Conservation (phyloP, 2,329 filamentous ascomycete species). For the Xylaria polymorpha region DNA sequence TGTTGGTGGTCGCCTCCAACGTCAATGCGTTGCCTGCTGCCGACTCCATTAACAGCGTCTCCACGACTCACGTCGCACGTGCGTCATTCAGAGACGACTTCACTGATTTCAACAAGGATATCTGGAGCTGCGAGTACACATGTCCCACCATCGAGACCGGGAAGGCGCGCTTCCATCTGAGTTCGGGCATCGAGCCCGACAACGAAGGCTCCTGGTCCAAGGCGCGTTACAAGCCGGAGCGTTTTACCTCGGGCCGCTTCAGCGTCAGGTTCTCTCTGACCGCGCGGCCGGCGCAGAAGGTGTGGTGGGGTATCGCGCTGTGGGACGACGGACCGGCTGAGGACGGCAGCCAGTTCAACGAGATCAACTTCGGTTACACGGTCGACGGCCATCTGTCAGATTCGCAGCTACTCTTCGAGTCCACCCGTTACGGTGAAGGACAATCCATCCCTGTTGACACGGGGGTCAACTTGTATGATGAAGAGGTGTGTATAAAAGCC, state of each 20-base stretch:
- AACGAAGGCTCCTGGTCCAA: slow-evolving; percentile 21
- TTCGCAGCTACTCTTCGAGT: slow-evolving; percentile 13
- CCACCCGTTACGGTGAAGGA: not conserved
- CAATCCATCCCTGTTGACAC: no score
- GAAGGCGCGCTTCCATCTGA: slow-evolving; percentile 17
- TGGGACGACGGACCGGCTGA: slow-evolving; percentile 11
- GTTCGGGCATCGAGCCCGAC: slow-evolving; percentile 8
- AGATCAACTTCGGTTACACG: slow-evolving; percentile 18
- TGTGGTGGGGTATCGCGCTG: slow-evolving; percentile 5
- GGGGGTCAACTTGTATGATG: no score
- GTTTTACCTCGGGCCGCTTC: slow-evolving; percentile 11
- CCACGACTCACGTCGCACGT: not conserved
- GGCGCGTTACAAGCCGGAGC: slow-evolving; percentile 10
- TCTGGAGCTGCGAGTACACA: slow-evolving; percentile 17
- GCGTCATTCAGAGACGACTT: slow-evolving; percentile 21
- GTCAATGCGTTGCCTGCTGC: no score
- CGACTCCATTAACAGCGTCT: no score
- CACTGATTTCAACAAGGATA: slow-evolving; percentile 1
- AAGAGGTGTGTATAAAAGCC: no score
- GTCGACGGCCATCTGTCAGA: slow-evolving; percentile 13
- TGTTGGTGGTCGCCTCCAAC: no score
- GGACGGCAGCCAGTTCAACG: slow-evolving; percentile 20
- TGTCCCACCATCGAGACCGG: slow-evolving; percentile 16
- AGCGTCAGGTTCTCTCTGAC: slow-evolving; percentile 20
- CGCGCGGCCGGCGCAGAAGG: no score